Percentiles rank a stretch among this genome's conserved stretches.
phyloP scores from a whole-genome alignment of 352 stramenopile genomes.

The Pythium folliculosum region DNA sequence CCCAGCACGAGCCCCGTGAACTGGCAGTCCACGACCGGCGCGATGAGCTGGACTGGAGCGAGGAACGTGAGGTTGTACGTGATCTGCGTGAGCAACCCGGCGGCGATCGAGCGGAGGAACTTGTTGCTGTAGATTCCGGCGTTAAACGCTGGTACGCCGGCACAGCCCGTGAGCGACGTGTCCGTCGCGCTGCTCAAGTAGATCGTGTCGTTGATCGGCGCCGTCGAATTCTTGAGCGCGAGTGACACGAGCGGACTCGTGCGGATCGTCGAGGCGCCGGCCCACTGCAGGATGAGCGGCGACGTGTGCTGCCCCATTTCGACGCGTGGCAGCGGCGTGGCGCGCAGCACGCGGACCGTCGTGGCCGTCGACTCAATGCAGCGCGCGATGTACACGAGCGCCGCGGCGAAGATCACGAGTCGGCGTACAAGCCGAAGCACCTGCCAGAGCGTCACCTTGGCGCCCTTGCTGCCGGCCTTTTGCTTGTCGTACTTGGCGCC shows the following conservation, averaged over 20 bases:
- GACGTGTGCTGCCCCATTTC: conserved; percentile 11
- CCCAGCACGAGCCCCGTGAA: conserved; percentile 26
- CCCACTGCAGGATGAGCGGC: conserved; percentile 32
- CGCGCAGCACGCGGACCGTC: neutral
- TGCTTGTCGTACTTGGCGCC: neutral
- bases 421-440: neutral
- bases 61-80: conserved; percentile 42
- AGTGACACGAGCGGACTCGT: conserved; percentile 20
- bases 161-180: conserved; percentile 10
- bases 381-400: conserved; percentile 10
- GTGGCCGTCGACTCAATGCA: neutral
- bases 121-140: conserved; percentile 25
- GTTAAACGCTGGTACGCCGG: neutral
- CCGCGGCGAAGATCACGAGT: conserved; percentile 6
- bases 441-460: conserved; percentile 5
- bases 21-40: conserved; percentile 45
- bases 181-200: conserved; percentile 12
- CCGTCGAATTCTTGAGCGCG: conserved; percentile 21
- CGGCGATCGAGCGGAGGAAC: conserved; percentile 34
- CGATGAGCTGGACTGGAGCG: conserved; percentile 37
- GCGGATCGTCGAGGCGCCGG: conserved; percentile 31
- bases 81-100: conserved; percentile 25
- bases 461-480: neutral
- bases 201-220: conserved; percentile 16
- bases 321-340: neutral